Conservation (phyloP, 257 asterid species). For the Petunia secreta region DNA sequence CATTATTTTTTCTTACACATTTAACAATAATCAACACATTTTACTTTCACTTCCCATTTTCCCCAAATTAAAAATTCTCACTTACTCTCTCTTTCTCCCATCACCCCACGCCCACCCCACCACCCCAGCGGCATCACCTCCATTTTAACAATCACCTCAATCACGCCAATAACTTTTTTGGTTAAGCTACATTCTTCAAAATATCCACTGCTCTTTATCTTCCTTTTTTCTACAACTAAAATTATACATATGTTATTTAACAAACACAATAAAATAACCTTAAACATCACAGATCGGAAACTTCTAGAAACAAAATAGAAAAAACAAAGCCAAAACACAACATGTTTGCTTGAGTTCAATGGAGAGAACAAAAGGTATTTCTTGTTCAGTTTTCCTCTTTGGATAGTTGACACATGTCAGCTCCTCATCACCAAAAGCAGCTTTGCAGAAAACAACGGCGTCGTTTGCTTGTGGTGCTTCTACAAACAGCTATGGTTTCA, state of each 20-base stretch:
- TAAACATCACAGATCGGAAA: slow-evolving; percentile 22
- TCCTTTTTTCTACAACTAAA: background rate
- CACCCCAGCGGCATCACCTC: too few relatives aligned
- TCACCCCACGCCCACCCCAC: too few relatives aligned
- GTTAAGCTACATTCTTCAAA: too few relatives aligned
- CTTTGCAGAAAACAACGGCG: slow-evolving; percentile 78
- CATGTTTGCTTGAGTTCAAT: slow-evolving; percentile 65
- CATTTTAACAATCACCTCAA: too few relatives aligned
- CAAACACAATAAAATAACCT: background rate
- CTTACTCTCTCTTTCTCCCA: too few relatives aligned
- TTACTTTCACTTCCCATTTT: too few relatives aligned
- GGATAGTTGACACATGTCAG: slow-evolving; percentile 60
- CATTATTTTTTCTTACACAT: too few relatives aligned
- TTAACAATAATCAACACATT: too few relatives aligned
- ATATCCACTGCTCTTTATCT: background rate
- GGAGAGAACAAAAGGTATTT: slow-evolving; percentile 60
- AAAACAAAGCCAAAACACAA: background rate
- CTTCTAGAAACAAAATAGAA: background rate
- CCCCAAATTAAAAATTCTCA: too few relatives aligned
- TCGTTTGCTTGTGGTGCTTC: slow-evolving; percentile 71
- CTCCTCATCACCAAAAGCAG: slow-evolving; percentile 92
- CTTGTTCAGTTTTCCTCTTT: slow-evolving; percentile 93
- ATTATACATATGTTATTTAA: background rate
- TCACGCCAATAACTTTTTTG: too few relatives aligned
- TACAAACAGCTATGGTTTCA: slow-evolving; percentile 71